Evolutionary conservation across 1,139 yeast species (phyloP).

Genomic region (Yamadazyma triangularis): DNA sequence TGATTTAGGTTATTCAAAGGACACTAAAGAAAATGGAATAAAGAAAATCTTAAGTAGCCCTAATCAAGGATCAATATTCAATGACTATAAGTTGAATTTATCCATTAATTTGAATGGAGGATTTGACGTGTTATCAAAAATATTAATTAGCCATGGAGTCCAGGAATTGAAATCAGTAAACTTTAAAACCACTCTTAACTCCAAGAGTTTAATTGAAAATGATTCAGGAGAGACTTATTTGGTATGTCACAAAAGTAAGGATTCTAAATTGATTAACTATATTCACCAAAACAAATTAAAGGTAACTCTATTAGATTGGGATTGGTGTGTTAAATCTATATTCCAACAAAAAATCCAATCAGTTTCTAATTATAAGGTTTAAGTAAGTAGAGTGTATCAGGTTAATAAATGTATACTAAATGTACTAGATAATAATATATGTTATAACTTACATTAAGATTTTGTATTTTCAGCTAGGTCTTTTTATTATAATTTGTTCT

Average conservation of each 20-base stretch:
- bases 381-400: too few species aligned
- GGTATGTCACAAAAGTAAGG: constrained; percentile 39
- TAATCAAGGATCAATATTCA: constrained; percentile 37
- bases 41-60: constrained; percentile 8
- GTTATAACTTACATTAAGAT: too few species aligned
- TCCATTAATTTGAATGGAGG: constrained; percentile 70
- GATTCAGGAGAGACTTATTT: constrained; percentile 1
- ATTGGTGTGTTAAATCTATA: constrained; percentile 61
- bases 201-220: constrained; percentile 10
- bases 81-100: constrained; percentile 48
- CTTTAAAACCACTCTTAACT: constrained; percentile 2
- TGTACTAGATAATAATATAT: too few species aligned
- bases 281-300: constrained; percentile 29
- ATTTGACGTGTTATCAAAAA: constrained; percentile 51
- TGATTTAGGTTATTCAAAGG: constrained; percentile 27
- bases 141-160: constrained; percentile 64
- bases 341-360: constrained; percentile 40
- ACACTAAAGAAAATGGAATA: constrained; percentile 9
- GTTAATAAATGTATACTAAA: too few species aligned
- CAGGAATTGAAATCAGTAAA: constrained; percentile 24
- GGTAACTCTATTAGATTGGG: constrained; percentile 53
- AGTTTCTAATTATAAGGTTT: too few species aligned
- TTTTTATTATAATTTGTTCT: too few species aligned
- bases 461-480: too few species aligned
- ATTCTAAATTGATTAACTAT: constrained; percentile 35